Base-by-base conservation (phyloP, 768 basidiomycete genomes). In the Phanerochaete sordida region DNA sequence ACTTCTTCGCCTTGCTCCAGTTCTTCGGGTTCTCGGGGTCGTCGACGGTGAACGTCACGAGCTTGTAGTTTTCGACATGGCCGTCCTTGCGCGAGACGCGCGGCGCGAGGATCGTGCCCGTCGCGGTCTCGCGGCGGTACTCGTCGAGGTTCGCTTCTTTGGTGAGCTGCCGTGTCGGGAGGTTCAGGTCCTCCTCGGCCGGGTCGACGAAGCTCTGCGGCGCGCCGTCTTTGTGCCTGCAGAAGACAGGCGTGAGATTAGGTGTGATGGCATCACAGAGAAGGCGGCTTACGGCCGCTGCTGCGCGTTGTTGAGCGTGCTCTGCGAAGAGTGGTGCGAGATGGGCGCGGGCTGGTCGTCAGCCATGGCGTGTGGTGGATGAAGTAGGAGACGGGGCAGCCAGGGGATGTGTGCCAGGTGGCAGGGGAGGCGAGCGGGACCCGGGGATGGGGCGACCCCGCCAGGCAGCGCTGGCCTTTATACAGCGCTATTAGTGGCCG, bases 1-100 rank as follows among this genome's bases (percentile, higher is more conserved):
- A 65, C 30, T 61, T 60, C 37, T 59, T 60, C 19, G 24, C 27
- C 31, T 57, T 51, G 15, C 58, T 58, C 66, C 64, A 65, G 26
- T 60, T 62, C 59, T 65, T 61, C 28, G 59, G 54, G 54, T 61
- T 61, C n/a, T 61, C 54, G 21, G 59, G 59, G 23, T 61, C 59
- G 47, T 61, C 59, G 31, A 61, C 44, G 15, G 59, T 61, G 59
- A 61, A 61, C 4, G 59, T 61, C 45, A 61, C 59, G 33, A 61
- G 59, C 47, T 61, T 56, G 59, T 61, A 61, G 31, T 61, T 61
- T 33, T 61, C 59, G 12, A 47, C 23, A 31, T 47, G 53, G 12
- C 59, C 59, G 30, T 61, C 59, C 31, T 44, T 35, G 16, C 21
- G 44, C 9, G 59, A 21, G 16, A 28, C 31, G 16, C 27, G 26